Evolutionary conservation across 139 green algal genomes (phyloP).

Genomic region (Ulvella scutata): DNA sequence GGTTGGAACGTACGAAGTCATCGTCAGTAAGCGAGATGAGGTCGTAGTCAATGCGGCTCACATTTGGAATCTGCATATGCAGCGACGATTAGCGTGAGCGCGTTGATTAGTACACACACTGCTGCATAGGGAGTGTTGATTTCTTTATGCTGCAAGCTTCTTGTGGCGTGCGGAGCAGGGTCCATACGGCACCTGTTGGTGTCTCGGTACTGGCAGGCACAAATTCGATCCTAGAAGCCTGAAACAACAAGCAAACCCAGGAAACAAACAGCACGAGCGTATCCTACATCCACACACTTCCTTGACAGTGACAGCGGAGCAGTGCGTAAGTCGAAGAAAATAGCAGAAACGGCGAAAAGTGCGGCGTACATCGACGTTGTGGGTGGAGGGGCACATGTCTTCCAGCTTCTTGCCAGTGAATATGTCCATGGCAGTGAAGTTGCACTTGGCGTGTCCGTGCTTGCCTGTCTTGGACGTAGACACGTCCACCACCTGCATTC

Average conservation of each 20-base stretch:
- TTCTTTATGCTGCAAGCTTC: too few relatives aligned
- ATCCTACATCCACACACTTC: too few relatives aligned
- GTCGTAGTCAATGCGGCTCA: conserved; percentile 82
- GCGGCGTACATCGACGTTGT: conserved; percentile 82
- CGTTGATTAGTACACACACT: neutral
- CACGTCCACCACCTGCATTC: conserved; percentile 90
- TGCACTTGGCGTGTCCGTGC: conserved; percentile 99
- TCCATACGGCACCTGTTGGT: too few relatives aligned
- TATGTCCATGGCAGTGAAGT: conserved; percentile 93
- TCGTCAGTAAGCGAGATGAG: conserved; percentile 94
- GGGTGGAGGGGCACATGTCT: conserved; percentile 90
- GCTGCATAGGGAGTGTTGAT: neutral
- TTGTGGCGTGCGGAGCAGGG: too few relatives aligned
- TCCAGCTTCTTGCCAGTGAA: conserved; percentile 99
- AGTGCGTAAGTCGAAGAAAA: too few relatives aligned
- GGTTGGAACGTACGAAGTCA: conserved; percentile 64
- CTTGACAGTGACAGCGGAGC: too few relatives aligned
- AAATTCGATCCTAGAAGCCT: too few relatives aligned
- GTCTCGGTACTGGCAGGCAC: too few relatives aligned
- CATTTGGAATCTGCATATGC: conserved; percentile 63
- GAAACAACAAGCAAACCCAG: too few relatives aligned
- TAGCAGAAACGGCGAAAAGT: too few relatives aligned
- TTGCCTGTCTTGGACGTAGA: conserved; percentile 99
- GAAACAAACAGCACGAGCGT: too few relatives aligned
- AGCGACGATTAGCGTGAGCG: neutral